phyloP scores from a whole-genome alignment of 257 asterid genomes.

The Asclepias syriaca region DNA sequence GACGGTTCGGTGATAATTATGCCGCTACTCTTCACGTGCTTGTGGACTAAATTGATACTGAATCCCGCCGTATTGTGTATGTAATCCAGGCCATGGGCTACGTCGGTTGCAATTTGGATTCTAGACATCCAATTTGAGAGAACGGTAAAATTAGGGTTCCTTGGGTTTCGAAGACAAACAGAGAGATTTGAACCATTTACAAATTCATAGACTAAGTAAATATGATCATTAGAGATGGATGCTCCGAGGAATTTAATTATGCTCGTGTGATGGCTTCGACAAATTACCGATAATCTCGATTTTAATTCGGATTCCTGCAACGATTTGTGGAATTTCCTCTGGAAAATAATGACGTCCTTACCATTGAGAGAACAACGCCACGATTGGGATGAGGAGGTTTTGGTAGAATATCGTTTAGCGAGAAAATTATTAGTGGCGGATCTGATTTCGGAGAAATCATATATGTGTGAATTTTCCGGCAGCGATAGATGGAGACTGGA shows the following conservation, averaged over 20 bases:
- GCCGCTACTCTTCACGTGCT: conserved; percentile 86
- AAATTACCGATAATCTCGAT: conserved; percentile 49
- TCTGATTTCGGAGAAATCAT: conserved; percentile 78
- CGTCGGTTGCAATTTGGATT: conserved; percentile 78
- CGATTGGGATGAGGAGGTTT: conserved; percentile 72
- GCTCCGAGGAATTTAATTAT: conserved; percentile 74
- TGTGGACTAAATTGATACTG: conserved; percentile 66
- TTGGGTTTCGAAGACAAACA: conserved; percentile 58
- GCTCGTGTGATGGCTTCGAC: conserved; percentile 65
- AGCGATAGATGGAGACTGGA: conserved; percentile 54
- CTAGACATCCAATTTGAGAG: conserved; percentile 89
- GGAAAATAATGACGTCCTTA: conserved; percentile 66
- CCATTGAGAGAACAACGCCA: conserved; percentile 75
- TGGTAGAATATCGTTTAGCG: conserved; percentile 56
- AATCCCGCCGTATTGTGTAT: conserved; percentile 76
- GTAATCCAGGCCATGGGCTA: conserved; percentile 85
- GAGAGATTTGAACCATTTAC: conserved; percentile 60
- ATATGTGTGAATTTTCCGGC: conserved; percentile 54
- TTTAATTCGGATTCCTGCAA: conserved; percentile 38
- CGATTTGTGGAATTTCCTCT: conserved; percentile 51
- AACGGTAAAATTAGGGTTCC: conserved; percentile 61
- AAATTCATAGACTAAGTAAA: conserved; percentile 72
- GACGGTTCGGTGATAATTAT: conserved; percentile 72
- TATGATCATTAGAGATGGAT: conserved; percentile 65
- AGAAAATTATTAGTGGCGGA: conserved; percentile 92